A percentile compares a stretch with the other conserved stretches of the same genome.
Conservation (phyloP, 164 flowering plant species). For the Vitis cinerea region DNA sequence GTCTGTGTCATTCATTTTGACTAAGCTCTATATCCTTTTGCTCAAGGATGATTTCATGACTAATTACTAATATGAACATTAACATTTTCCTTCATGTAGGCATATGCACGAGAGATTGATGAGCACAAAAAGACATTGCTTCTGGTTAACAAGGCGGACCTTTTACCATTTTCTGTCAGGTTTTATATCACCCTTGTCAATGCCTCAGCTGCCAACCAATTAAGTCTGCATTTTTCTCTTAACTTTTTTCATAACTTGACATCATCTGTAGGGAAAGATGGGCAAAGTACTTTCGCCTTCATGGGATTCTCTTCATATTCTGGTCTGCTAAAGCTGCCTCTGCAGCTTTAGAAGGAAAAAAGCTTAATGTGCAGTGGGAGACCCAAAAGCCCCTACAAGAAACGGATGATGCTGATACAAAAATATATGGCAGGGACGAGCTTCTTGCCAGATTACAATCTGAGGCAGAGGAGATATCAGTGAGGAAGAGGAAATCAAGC, state of each 20-base stretch:
- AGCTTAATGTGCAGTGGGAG: constrained; percentile 28
- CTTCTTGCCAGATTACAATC: constrained; percentile 75
- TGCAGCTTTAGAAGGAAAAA: constrained; percentile 72
- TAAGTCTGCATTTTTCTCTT: background rate
- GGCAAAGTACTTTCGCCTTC: constrained; percentile 70
- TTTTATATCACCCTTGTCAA: constrained; percentile 12
- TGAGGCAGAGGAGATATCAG: constrained; percentile 84
- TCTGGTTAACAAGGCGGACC: constrained; percentile 94
- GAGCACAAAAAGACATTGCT: constrained; percentile 80
- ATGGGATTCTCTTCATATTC: constrained; percentile 72
- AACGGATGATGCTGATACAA: constrained; percentile 44
- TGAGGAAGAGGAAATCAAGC: constrained; percentile 29
- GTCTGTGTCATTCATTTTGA: background rate
- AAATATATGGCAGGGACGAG: constrained; percentile 80
- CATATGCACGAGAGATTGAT: constrained; percentile 79
- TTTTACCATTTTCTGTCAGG: constrained; percentile 76
- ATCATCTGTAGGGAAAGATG: constrained; percentile 60
- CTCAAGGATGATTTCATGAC: background rate
- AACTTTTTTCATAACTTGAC: constrained; percentile 7
- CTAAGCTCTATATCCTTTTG: background rate
- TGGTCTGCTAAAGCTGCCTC: constrained; percentile 99
- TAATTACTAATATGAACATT: background rate
- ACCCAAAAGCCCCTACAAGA: constrained; percentile 18
- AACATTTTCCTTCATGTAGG: constrained; percentile 34
- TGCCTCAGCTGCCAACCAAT: background rate